phyloP scores from a whole-genome alignment of 177 flowering plant genomes.

The Tripterygium wilfordii region DNA sequence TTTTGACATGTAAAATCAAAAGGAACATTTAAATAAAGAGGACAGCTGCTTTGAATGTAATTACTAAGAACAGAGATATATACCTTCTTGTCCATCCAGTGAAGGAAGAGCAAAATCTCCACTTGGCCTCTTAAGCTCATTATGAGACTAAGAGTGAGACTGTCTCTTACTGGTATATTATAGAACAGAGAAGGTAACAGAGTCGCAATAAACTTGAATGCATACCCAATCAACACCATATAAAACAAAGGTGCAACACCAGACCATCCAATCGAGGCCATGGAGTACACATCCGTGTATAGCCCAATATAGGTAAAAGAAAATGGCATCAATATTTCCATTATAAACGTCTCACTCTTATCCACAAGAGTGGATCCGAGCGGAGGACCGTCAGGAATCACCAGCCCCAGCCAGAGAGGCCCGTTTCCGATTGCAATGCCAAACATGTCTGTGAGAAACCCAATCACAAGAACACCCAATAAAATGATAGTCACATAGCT shows the following conservation, averaged over 20 bases:
- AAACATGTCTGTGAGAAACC: constrained; percentile 34
- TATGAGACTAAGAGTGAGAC: constrained; percentile 38
- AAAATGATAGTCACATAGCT: constrained; percentile 28
- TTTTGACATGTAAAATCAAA: not conserved
- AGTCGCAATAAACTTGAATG: constrained; percentile 25
- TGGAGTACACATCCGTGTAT: constrained; percentile 20
- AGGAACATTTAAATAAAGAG: not conserved
- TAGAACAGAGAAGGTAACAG: constrained; percentile 20
- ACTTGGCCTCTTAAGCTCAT: constrained; percentile 53
- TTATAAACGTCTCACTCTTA: constrained; percentile 38
- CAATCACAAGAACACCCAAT: constrained; percentile 28
- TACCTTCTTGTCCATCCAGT: constrained; percentile 56
- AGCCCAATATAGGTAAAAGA: constrained; percentile 36
- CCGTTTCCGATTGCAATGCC: constrained; percentile 52
- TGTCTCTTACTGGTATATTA: constrained; percentile 36
- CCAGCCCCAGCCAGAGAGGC: constrained; percentile 55
- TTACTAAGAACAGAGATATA: not conserved
- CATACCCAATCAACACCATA: constrained; percentile 16
- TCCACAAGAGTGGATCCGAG: constrained; percentile 53
- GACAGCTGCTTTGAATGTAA: too few relatives aligned
- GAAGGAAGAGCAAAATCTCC: constrained; percentile 40
- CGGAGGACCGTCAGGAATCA: constrained; percentile 70
- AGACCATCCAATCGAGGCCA: constrained; percentile 21
- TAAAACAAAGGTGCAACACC: constrained; percentile 27
- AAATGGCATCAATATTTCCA: constrained; percentile 47